phyloP scores from a whole-genome alignment of 2,329 filamentous ascomycete species.

The Fusarium acutatum region DNA sequence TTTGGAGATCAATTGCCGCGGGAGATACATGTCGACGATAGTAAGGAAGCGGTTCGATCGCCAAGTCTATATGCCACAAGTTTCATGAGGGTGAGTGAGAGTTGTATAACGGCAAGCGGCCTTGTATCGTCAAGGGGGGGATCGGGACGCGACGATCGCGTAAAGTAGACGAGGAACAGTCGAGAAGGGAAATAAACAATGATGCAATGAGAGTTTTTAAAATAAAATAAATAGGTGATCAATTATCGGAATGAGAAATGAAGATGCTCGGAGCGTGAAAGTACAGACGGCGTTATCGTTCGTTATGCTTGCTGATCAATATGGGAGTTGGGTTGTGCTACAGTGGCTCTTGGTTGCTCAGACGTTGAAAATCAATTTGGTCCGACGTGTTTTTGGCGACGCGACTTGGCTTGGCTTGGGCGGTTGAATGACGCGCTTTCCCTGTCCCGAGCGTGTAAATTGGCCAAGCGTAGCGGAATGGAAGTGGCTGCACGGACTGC shows the following conservation, averaged over 20 bases:
- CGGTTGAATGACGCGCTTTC: slow-evolving; percentile 36
- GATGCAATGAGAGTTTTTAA: not conserved
- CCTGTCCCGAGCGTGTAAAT: slow-evolving; percentile 16
- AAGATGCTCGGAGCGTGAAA: not conserved
- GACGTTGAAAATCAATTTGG: slow-evolving; percentile 36
- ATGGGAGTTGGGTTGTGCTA: not conserved
- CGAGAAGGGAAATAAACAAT: not conserved
- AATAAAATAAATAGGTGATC: not conserved
- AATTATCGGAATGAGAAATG: not conserved
- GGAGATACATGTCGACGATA: slow-evolving; percentile 82
- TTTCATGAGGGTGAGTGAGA: slow-evolving; percentile 38
- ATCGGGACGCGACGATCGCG: slow-evolving; percentile 29
- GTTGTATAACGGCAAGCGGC: slow-evolving; percentile 1
- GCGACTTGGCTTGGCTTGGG: slow-evolving; percentile 26
- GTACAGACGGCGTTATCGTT: slow-evolving; percentile 1
- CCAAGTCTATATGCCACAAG: slow-evolving; percentile 20
- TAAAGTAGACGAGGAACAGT: slow-evolving; percentile 26
- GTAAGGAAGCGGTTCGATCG: slow-evolving; percentile 19
- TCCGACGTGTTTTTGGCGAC: slow-evolving; percentile 42
- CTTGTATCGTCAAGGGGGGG: slow-evolving; percentile 12
- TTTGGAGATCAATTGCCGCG: slow-evolving; percentile 85
- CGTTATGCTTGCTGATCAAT: slow-evolving; percentile 12
- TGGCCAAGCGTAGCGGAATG: not conserved
- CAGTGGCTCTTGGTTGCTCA: not conserved
- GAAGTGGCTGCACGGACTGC: not conserved